phyloP scores from a whole-genome alignment of 345 rosid genomes.

The Eucalyptus shirleyi region DNA sequence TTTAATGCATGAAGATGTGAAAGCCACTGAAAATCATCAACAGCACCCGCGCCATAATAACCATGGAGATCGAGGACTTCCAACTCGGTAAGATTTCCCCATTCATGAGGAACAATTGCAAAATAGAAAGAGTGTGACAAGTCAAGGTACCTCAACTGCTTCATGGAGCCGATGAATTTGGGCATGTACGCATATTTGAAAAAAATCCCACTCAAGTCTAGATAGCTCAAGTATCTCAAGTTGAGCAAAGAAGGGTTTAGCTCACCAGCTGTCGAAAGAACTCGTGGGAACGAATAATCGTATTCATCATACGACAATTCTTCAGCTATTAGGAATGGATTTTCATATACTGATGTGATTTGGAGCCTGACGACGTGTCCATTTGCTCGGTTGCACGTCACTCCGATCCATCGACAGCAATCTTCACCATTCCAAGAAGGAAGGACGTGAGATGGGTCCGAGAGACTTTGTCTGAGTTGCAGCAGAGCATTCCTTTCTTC shows the following conservation, averaged over 20 bases:
- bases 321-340: accelerated
- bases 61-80: background rate
- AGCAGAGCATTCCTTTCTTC: background rate
- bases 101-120: background rate
- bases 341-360: accelerated
- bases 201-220: background rate
- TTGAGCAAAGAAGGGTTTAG: background rate
- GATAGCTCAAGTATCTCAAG: background rate
- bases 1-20: background rate
- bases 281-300: accelerated
- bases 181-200: background rate
- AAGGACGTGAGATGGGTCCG: background rate
- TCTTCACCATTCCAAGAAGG: background rate
- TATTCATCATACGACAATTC: accelerated
- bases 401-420: background rate
- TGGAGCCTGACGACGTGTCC: background rate
- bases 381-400: background rate
- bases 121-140: accelerated
- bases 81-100: background rate
- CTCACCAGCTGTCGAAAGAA: background rate
- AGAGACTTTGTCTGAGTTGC: background rate
- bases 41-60: accelerated
- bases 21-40: background rate
- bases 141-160: background rate
- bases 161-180: background rate